Base-by-base conservation (phyloP, 495 filamentous ascomycete species). In the Symbiotaphrina buchneri region DNA sequence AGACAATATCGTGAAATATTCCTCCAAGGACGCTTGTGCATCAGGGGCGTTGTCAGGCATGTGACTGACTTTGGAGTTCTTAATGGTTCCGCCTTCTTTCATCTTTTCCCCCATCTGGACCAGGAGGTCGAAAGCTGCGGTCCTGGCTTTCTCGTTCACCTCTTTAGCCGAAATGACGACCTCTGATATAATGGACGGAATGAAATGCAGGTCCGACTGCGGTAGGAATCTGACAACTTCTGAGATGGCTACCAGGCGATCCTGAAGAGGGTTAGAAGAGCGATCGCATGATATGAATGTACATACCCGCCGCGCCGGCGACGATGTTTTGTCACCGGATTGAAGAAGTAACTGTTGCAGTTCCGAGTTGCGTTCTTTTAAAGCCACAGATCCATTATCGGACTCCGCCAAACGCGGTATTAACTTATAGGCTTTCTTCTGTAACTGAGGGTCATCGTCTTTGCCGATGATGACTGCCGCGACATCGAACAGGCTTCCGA, bases 381-480 rank as follows among this genome's bases (percentile, higher is more conserved):
- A 61, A 10, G 83, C 81, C 4, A 53, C 52, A 21, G 57, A 59
- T 10, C 90, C 90, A 18, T 53, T 59, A n/a, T 70, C 61, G 5
- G 82, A 84, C 19, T 76, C 69, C 2, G 77, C 74, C 26, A 97
- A 64, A 19, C 85, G 69, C 5, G 87, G 85, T 32, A 97, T 81
- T 29, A 97, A 60, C 51, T 95, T 94, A 59, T 95, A 97, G 3
- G 87, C 85, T 54, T 97, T 97, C 66, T 97, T 97, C 48, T 95
- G 82, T n/a, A 97, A 59, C 45, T 94, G 85, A 17, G 87, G 75
- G 39, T 95, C 90, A 21, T 71, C 61, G 28, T 65, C 52, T 39
- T 68, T 72, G 40, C 72, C 68, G 33, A 95, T 64, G 30, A 93
- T 73, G 8, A 74, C 57, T 0, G 79, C 60, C 4, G 85, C 77